These are phyloP conservation scores for Oxyria digyna DNA, from an alignment of 148 eudicot genomes.

Conservation along the genomic window DNA sequence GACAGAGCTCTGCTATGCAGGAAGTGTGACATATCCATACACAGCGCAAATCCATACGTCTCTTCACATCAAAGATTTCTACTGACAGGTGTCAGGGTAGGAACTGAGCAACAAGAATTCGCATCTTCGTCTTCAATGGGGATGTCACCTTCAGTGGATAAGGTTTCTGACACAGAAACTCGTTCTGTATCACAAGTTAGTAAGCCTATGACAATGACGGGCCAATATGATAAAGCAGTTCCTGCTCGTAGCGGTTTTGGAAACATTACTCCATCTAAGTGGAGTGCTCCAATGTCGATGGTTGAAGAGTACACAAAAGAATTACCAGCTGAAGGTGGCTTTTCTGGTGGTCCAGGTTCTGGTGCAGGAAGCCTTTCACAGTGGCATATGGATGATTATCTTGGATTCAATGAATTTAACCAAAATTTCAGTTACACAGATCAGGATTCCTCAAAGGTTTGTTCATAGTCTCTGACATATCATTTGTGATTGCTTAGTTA, in stretches of 20 bases:
- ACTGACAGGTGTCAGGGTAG: constrained; percentile 87
- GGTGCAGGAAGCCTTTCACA: constrained; percentile 43
- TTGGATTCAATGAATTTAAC: constrained; percentile 46
- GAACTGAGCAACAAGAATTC: constrained; percentile 42
- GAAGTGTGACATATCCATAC: constrained; percentile 82
- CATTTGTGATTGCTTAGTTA: neutral
- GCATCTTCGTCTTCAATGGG: constrained; percentile 45
- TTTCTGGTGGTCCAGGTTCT: constrained; percentile 40
- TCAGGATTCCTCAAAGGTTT: constrained; percentile 68
- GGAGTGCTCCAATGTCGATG: constrained; percentile 21
- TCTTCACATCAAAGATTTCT: constrained; percentile 77
- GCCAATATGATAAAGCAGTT: constrained; percentile 19
- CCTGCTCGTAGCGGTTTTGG: constrained; percentile 28
- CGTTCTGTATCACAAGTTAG: constrained; percentile 20
- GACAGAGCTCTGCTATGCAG: constrained; percentile 90
- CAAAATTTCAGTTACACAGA: constrained; percentile 38
- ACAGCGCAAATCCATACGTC: constrained; percentile 55
- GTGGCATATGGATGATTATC: constrained; percentile 65
- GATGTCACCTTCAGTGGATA: constrained; percentile 34
- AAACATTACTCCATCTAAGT: constrained; percentile 25
- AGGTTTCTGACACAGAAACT: constrained; percentile 30
- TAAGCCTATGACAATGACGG: constrained; percentile 20
- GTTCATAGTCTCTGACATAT: neutral
- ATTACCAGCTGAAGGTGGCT: constrained; percentile 29
- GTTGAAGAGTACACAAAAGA: constrained; percentile 31